Base-by-base conservation (phyloP, 2,329 filamentous ascomycete species). In the Penicillium sp. region DNA sequence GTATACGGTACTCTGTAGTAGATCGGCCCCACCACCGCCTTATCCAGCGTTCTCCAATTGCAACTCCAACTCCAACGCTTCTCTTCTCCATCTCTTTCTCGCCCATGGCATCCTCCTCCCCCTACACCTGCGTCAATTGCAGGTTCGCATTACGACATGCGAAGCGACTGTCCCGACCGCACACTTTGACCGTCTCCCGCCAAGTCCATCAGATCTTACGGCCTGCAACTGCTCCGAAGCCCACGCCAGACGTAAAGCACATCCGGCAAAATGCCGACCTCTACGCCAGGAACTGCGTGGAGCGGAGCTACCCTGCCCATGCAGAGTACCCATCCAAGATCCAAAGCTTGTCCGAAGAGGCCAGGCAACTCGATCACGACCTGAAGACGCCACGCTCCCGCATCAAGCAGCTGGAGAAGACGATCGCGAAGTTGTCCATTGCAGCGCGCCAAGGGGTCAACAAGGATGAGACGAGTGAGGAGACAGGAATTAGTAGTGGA, bases 211-310 rank as follows among this genome's bases (percentile, higher is more conserved):
- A 70, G 23, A 47, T 59, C 17, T 44, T 73, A 3, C 80, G 86
- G 32, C 88, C 89, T 4, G 79, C 88, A 1, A 86, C 83, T 46
- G 91, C 90, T 12, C 91, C 91, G 9, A 93, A 90, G 69, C 84
- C 90, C 21, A 82, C 82, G 40, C 82, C 95, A 60, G 89, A 97
- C 75, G 82, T 96, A 68, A 93, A 90, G 71, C 88, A 94, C 75
- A 96, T 99, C 70, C 91, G 92, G 51, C 83, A 91, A 66, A 89
- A 95, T 72, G 84, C 89, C 13, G 84, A 87, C 12, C 80, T 95
- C 13, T 89, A 97, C 78, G 83, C 88, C 62, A 80, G 87, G 60
- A 97, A 95, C 67, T 96, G 90, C 73, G 70, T 88, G 53, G 87
- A 91, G 60, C 86, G 94, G 61, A 97, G 97, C 71, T 97, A 97